A percentile compares a stretch with the other conserved stretches of the same genome.
These are phyloP conservation scores for Casuarina equisetifolia DNA, from an alignment of 306 rosid species.

Conservation along the genomic window DNA sequence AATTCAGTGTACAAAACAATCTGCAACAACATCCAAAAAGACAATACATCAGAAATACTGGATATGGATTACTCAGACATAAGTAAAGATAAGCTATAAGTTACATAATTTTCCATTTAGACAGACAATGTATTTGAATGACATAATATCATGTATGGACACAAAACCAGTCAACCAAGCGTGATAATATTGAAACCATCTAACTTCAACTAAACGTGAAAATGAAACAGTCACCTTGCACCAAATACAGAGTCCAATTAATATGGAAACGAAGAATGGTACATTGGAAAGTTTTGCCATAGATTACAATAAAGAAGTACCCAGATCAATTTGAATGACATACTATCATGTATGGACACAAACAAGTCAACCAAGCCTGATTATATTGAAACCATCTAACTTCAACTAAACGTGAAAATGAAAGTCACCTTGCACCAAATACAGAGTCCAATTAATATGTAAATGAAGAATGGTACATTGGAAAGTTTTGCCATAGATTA, in stretches of 20 bases:
- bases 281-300: neutral
- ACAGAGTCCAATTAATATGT: neutral
- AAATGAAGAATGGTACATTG: neutral
- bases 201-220: conserved; percentile 1
- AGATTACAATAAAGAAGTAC: neutral
- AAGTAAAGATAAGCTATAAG: neutral
- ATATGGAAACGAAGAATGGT: neutral
- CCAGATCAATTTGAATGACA: neutral
- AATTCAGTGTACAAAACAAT: conserved; percentile 64
- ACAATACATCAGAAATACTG: conserved; percentile 25
- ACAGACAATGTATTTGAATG: too few species aligned
- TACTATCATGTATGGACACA: conserved; percentile 1
- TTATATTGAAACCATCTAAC: conserved; percentile 6
- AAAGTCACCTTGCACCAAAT: neutral
- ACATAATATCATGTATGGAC: neutral
- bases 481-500: neutral
- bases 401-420: neutral
- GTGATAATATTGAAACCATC: conserved; percentile 1
- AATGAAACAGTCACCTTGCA: neutral
- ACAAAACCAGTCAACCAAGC: conserved; percentile 6
- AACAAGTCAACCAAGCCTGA: conserved; percentile 4
- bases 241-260: neutral
- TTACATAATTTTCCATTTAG: neutral
- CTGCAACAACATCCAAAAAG: conserved; percentile 49
- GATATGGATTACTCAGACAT: conserved; percentile 7